Base-by-base conservation (phyloP, 2,329 filamentous ascomycete species). In the Capronia americana region DNA sequence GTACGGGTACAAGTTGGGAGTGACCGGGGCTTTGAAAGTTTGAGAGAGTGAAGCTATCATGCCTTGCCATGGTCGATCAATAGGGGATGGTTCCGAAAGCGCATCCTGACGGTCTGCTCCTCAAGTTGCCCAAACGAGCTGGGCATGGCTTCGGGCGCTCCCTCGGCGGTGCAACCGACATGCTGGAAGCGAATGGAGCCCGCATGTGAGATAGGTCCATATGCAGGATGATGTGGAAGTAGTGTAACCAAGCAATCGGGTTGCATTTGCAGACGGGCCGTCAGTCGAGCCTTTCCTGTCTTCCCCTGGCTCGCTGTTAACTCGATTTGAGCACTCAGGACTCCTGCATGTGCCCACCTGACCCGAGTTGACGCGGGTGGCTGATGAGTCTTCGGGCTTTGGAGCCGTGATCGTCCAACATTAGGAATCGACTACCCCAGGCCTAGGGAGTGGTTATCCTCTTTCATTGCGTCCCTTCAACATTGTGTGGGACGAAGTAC, bases 161-260 rank as follows among this genome's bases (percentile, higher is more conserved):
- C 64, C 59, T 58, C 34, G 23, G 57, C 28, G 17, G 57, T 64
- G 51, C 62, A 65, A 65, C 61, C 65, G 48, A 26, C 38, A 10
- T 50, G 20, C 12, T 67, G 62, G 65, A 62, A 67, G 65, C 65
- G 65, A 67, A 65, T 58, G 44, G 54, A 55, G 46, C 23, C 28
- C 23, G 57, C 50, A 54, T 44, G 30, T 5, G 34, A 20, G 63
- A 59, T 41, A 28, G 30, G 32, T 20, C 30, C 61, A 38, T 34
- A 58, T 58, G 63, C 66, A 64, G 61, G 48, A 44, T 55, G 63
- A 57, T 38, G 32, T 51, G 38, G 30, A 26, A 54, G 46, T 8
- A 51, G 48, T n/a, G 48, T 58, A 54, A 59, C 51, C 63, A 50
- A 38, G 57, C 61, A 69, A 67, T 69, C 67, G 67, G 64, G 65